phyloP scores from a whole-genome alignment of 2,329 filamentous ascomycete species.

The Colletotrichum kahawae region DNA sequence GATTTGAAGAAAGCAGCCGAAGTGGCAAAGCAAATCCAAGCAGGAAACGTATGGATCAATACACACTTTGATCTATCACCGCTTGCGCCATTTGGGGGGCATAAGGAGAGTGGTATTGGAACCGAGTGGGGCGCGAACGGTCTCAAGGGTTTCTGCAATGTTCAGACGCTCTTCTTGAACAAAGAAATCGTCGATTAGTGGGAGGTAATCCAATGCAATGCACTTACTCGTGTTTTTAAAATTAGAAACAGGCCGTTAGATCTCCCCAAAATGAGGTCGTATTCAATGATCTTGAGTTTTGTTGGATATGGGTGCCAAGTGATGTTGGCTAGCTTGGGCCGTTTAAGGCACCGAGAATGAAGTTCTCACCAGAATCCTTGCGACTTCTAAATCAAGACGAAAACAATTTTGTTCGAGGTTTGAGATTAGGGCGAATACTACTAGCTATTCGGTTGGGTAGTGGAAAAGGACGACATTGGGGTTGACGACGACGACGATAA shows the following conservation, averaged over 20 bases:
- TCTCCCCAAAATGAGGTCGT: accelerated
- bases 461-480: too few relatives aligned
- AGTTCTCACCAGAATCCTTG: neutral
- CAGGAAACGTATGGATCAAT: neutral
- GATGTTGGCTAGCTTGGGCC: neutral
- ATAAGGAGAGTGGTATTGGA: neutral
- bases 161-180: neutral
- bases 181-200: neutral
- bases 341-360: neutral
- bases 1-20: conserved; percentile 55
- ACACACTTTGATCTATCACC: neutral
- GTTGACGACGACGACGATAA: too few relatives aligned
- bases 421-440: neutral
- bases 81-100: neutral
- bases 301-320: neutral
- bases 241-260: too few relatives aligned
- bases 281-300: neutral
- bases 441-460: neutral
- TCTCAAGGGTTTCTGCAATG: neutral
- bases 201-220: neutral
- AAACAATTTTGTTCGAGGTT: too few relatives aligned
- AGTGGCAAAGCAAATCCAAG: conserved; percentile 39
- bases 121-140: neutral
- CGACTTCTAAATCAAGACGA: too few relatives aligned
- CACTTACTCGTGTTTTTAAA: neutral